A percentile compares a stretch with the other conserved stretches of the same genome.
These are phyloP conservation scores for Pythium oligandrum DNA, from an alignment of 352 stramenopile genomes.

Conservation along the genomic window DNA sequence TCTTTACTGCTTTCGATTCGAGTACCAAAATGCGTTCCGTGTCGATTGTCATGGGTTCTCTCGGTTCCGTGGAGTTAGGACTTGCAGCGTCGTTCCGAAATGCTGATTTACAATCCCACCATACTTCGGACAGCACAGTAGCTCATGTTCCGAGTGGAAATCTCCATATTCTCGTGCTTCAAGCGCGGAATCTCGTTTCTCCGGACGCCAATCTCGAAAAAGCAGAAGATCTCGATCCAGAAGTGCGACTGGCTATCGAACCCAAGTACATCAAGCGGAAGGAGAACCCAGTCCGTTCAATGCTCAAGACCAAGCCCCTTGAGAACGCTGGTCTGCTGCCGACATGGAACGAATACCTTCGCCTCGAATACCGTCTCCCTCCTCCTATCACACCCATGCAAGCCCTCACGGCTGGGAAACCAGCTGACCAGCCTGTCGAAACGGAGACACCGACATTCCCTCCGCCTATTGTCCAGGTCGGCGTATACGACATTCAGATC, in stretches of 20 bases:
- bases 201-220: slow-evolving; percentile 21
- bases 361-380: slow-evolving; percentile 35
- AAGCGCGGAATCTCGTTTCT: slow-evolving; percentile 31
- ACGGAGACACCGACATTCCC: slow-evolving; percentile 11
- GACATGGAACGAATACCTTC: slow-evolving; percentile 50
- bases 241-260: slow-evolving; percentile 42
- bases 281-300: slow-evolving; percentile 38
- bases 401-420: background rate
- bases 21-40: slow-evolving; percentile 1
- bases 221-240: slow-evolving; percentile 34
- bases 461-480: slow-evolving; percentile 33
- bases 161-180: slow-evolving; percentile 35
- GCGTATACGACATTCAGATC: slow-evolving; percentile 48
- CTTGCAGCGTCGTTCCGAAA: slow-evolving; percentile 19
- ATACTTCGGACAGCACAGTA: background rate
- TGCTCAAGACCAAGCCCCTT: slow-evolving; percentile 44
- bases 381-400: slow-evolving; percentile 4
- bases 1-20: slow-evolving; percentile 10
- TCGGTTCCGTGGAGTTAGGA: slow-evolving; percentile 23
- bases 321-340: slow-evolving; percentile 33
- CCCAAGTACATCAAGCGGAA: slow-evolving; percentile 48
- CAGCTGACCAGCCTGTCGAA: background rate
- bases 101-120: too few relatives aligned
- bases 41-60: slow-evolving; percentile 19
- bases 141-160: slow-evolving; percentile 26